A percentile compares a stretch with the other conserved stretches of the same genome.
Evolutionary conservation across 75 land plant species (phyloP).

Genomic region (Cupressus sempervirens): DNA sequence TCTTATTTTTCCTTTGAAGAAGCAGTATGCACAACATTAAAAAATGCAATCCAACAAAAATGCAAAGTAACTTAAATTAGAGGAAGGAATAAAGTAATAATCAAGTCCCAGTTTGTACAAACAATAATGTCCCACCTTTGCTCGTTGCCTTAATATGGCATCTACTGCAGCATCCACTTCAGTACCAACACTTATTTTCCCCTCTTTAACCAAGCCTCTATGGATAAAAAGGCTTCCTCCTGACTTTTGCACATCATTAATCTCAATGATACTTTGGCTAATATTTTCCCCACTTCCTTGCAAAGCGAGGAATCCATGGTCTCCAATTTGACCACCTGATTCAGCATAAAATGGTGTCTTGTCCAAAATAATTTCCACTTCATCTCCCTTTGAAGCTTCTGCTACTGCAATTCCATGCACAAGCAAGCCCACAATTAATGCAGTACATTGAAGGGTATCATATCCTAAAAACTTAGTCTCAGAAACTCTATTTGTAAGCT

Average conservation of each 20-base stretch:
- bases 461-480: conserved; percentile 89
- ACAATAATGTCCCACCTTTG: conserved; percentile 43
- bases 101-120: not conserved
- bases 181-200: conserved; percentile 59
- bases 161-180: conserved; percentile 78
- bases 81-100: not conserved
- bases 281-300: conserved; percentile 21
- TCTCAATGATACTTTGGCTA: conserved; percentile 36
- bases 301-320: conserved; percentile 59
- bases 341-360: conserved; percentile 98
- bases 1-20: not conserved
- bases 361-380: conserved; percentile 70
- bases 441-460: conserved; percentile 45
- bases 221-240: conserved; percentile 67
- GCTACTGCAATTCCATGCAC: conserved; percentile 53
- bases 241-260: conserved; percentile 80
- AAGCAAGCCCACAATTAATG: conserved; percentile 62
- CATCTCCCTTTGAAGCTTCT: conserved; percentile 70
- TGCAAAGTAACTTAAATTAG: not conserved
- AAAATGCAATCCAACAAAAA: not conserved
- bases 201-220: conserved; percentile 66
- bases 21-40: not conserved
- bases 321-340: conserved; percentile 95
- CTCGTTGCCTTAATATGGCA: conserved; percentile 59
- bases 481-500: conserved; percentile 40